Evolutionary conservation across 257 asterid genomes (phyloP), one percentile per base, ranked within the genome.

Genomic region (Thymus mandschuricus): DNA sequence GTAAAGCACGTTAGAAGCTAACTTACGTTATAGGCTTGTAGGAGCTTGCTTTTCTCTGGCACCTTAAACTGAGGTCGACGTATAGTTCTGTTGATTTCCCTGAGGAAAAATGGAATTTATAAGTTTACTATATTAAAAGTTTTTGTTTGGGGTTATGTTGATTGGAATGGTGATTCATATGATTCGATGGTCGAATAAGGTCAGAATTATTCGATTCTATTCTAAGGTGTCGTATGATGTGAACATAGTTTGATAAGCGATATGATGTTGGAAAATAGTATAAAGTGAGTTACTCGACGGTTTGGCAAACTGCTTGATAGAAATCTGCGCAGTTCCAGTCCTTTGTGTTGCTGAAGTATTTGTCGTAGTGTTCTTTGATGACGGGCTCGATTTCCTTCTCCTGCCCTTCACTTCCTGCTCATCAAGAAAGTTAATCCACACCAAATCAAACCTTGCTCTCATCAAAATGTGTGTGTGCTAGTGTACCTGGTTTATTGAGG

Each of bases 21-120:
- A 51, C 84, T 79, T 81, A 84, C 96, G 1, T 79, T 0, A 59
- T 57, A 86, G 66, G 87, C 84, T 30, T 56, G 45, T n/a, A 72
- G 54, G 5, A 89, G 79, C 1, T 87, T 83, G 57, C 74, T 54
- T 30, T 62, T 65, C 64, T 77, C 60, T 44, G 90, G 95, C 72
- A 87, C 88, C 74, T 87, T 79, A 55, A 91, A 75, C 58, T 86
- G 92, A 45, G 96, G 87, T 75, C 91, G 79, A 4, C 92, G 90
- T 0, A 84, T 10, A 15, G 71, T 77, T 75, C 48, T 83, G 85
- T 91, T 91, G 28, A 91, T 86, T 68, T 91, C 91, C 82, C 96
- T 89, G 38, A 62, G 8, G 40, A 43, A 29, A 28, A 15, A n/a
- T 3, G 8, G 35, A 12, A n/a, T 60, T 10, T 6, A 60, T 60